These are phyloP conservation scores for Ophiosphaerella narmari DNA, from an alignment of 2,329 filamentous ascomycete species.

Conservation along the genomic window DNA sequence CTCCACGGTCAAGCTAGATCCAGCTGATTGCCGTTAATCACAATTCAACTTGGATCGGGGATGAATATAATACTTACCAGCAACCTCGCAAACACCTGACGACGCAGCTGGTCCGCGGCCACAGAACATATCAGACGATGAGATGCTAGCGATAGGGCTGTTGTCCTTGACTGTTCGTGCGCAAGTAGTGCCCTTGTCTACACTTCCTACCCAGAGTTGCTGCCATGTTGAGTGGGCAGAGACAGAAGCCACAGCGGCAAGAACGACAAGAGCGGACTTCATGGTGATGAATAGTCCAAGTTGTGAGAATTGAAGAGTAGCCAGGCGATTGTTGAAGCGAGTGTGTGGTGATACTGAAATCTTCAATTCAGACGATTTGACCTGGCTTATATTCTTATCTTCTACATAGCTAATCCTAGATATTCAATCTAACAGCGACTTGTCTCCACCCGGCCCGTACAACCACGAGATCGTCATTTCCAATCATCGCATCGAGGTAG, in stretches of 20 bases:
- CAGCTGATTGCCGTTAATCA: conserved; percentile 31
- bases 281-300: conserved; percentile 20
- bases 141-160: conserved; percentile 37
- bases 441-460: conserved; percentile 14
- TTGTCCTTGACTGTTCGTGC: conserved; percentile 43
- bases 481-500: conserved; percentile 10
- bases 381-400: conserved; percentile 20
- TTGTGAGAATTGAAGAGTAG: conserved; percentile 5
- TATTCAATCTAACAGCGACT: conserved; percentile 16
- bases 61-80: conserved; percentile 24
- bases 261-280: conserved; percentile 38
- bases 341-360: not conserved
- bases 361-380: not conserved
- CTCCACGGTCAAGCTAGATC: conserved; percentile 41
- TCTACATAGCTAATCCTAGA: not conserved
- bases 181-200: conserved; percentile 37
- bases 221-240: conserved; percentile 48
- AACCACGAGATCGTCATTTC: conserved; percentile 13
- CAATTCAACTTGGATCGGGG: not conserved
- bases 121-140: conserved; percentile 43
- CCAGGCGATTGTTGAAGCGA: conserved; percentile 10
- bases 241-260: conserved; percentile 40
- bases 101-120: conserved; percentile 34
- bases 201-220: conserved; percentile 43
- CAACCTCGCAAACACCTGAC: conserved; percentile 39